These are phyloP conservation scores for Blastobotrys robertii DNA, from an alignment of 805 yeast genomes.

Conservation along the genomic window DNA sequence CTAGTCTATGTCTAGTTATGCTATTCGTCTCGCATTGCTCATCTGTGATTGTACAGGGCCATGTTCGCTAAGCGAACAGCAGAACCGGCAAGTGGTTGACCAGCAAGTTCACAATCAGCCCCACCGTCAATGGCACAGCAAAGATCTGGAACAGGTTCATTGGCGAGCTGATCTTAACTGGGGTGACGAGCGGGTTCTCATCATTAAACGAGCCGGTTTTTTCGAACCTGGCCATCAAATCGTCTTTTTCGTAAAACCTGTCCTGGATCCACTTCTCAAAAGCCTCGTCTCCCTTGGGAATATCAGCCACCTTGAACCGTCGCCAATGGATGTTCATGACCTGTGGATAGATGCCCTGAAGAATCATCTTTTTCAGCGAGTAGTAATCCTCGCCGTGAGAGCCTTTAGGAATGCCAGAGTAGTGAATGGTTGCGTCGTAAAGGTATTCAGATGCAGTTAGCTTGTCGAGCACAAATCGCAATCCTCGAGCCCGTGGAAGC, in stretches of 20 bases:
- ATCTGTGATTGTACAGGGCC: too few relatives aligned
- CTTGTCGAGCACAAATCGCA: conserved; percentile 52
- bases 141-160: conserved; percentile 27
- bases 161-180: conserved; percentile 17
- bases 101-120: conserved; percentile 16
- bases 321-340: conserved; percentile 56
- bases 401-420: conserved; percentile 51
- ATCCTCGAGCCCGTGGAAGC: conserved; percentile 77
- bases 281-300: conserved; percentile 48
- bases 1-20: too few relatives aligned
- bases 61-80: too few relatives aligned
- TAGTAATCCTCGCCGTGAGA: conserved; percentile 73
- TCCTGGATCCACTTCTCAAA: conserved; percentile 71
- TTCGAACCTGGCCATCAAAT: conserved; percentile 52
- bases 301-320: conserved; percentile 45
- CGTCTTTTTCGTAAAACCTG: conserved; percentile 74
- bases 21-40: too few relatives aligned
- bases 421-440: conserved; percentile 79
- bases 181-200: conserved; percentile 22
- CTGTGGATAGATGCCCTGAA: conserved; percentile 65
- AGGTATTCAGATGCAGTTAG: conserved; percentile 39
- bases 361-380: conserved; percentile 51
- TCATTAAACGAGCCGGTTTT: conserved; percentile 36
- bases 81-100: conserved; percentile 4
- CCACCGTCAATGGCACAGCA: conserved; percentile 24